phyloP scores from a whole-genome alignment of 2,329 filamentous ascomycete species.

The Ascochyta clinopodiicola region DNA sequence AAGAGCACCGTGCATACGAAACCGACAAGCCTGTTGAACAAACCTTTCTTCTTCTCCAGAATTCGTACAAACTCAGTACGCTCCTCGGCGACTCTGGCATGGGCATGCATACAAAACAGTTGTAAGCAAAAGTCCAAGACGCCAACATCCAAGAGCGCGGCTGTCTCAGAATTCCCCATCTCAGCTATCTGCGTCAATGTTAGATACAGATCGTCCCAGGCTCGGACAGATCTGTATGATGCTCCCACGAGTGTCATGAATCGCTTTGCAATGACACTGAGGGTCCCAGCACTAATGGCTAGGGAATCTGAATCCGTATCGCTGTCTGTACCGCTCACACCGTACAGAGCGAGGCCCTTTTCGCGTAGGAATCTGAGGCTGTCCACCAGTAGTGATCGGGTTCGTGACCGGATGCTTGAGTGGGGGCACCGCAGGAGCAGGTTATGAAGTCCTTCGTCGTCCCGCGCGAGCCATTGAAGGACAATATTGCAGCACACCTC shows the following conservation, averaged over 20 bases:
- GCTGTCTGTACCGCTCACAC: slow-evolving; percentile 32
- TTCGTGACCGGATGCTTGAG: slow-evolving; percentile 37
- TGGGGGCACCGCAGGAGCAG: slow-evolving; percentile 56
- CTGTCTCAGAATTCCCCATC: slow-evolving; percentile 39
- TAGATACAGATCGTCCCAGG: slow-evolving; percentile 48
- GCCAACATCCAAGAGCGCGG: slow-evolving; percentile 33
- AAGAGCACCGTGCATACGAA: slow-evolving; percentile 38
- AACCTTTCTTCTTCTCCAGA: slow-evolving; percentile 39
- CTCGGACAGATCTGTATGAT: slow-evolving; percentile 30
- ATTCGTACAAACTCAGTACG: slow-evolving; percentile 35
- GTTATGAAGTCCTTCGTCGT: slow-evolving; percentile 66
- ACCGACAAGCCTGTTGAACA: slow-evolving; percentile 42
- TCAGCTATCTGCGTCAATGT: slow-evolving; percentile 38
- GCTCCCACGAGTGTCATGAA: slow-evolving; percentile 32
- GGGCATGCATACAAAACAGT: slow-evolving; percentile 39
- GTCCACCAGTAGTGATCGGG: slow-evolving; percentile 39
- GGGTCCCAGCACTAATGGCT: slow-evolving; percentile 21
- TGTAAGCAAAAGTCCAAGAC: slow-evolving; percentile 39
- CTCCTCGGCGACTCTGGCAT: slow-evolving; percentile 17
- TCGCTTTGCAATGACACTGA: slow-evolving; percentile 26
- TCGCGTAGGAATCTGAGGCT: slow-evolving; percentile 41
- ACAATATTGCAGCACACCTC: slow-evolving; percentile 63
- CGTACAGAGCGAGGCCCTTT: slow-evolving; percentile 39
- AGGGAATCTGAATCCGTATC: slow-evolving; percentile 35
- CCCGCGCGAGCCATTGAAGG: slow-evolving; percentile 66